Evolutionary conservation across 2,329 filamentous ascomycete species (phyloP).

Genomic region (Penicillium sp.): DNA sequence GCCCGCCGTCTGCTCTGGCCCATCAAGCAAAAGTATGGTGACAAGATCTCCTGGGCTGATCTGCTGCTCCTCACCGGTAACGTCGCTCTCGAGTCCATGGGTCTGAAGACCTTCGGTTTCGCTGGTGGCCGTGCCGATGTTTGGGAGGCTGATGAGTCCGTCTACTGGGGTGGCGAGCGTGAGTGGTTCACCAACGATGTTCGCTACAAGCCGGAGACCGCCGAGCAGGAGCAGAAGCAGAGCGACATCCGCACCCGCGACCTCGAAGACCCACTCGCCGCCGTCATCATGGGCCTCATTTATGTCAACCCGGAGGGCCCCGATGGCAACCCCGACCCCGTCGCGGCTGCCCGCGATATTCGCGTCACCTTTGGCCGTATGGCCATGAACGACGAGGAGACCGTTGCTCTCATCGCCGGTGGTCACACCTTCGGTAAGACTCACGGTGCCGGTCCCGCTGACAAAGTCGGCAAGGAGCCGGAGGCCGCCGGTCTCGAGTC

Average conservation of each 20-base stretch:
- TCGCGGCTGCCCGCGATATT: constrained; percentile 72
- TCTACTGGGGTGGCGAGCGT: constrained; percentile 77
- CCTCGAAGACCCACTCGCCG: constrained; percentile 69
- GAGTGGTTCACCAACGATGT: constrained; percentile 71
- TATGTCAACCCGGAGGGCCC: constrained; percentile 83
- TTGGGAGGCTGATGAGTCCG: constrained; percentile 75
- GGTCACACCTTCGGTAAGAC: constrained; percentile 83
- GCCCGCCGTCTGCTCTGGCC: constrained; percentile 78
- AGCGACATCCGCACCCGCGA: constrained; percentile 62
- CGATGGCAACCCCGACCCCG: constrained; percentile 70
- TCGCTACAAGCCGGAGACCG: constrained; percentile 62
- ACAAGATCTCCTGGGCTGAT: constrained; percentile 82
- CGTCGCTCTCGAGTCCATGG: constrained; percentile 77
- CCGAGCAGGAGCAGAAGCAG: constrained; percentile 45
- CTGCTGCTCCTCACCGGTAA: constrained; percentile 73
- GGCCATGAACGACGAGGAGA: constrained; percentile 85
- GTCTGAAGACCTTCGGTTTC: constrained; percentile 74
- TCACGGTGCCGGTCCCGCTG: constrained; percentile 69
- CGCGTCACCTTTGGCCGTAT: constrained; percentile 76
- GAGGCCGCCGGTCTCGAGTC: constrained; percentile 65
- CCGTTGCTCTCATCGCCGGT: constrained; percentile 76
- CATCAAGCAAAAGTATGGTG: constrained; percentile 83
- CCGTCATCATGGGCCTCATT: constrained; percentile 76
- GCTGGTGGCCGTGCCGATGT: constrained; percentile 72
- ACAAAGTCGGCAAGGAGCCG: constrained; percentile 70